Conservation (phyloP, 495 filamentous ascomycete species). For the Penicillium subrubescens region DNA sequence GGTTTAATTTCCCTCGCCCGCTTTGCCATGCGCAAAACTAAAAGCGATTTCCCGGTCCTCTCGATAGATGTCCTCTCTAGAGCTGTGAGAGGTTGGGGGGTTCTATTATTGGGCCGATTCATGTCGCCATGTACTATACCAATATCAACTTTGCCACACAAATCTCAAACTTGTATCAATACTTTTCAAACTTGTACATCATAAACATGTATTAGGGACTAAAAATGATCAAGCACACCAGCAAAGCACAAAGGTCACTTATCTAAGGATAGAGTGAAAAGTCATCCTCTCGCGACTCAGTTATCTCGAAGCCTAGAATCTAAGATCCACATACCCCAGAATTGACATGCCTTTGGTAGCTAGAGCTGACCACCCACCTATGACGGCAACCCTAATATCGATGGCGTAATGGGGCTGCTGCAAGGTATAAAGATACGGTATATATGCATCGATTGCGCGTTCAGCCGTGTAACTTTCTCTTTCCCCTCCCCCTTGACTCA, state of each 20-base stretch:
- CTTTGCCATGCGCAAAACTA: neutral
- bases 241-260: neutral
- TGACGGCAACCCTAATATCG: conserved; percentile 16
- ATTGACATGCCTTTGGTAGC: neutral
- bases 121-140: conserved; percentile 1
- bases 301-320: neutral
- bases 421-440: neutral
- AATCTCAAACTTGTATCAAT: neutral
- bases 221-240: neutral
- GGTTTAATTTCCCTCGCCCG: conserved; percentile 19
- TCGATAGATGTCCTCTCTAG: neutral
- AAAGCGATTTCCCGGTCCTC: neutral
- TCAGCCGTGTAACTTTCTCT: neutral
- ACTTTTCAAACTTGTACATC: neutral
- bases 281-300: neutral
- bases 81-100: neutral
- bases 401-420: conserved; percentile 19
- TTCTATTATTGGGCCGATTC: neutral
- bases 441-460: neutral
- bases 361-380: neutral
- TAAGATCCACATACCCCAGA: conserved; percentile 1
- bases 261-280: neutral
- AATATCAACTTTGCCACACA: neutral
- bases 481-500: neutral
- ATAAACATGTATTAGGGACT: neutral